Conservation (phyloP, 73 alveolate genomes). For the Effrenium voratum region DNA sequence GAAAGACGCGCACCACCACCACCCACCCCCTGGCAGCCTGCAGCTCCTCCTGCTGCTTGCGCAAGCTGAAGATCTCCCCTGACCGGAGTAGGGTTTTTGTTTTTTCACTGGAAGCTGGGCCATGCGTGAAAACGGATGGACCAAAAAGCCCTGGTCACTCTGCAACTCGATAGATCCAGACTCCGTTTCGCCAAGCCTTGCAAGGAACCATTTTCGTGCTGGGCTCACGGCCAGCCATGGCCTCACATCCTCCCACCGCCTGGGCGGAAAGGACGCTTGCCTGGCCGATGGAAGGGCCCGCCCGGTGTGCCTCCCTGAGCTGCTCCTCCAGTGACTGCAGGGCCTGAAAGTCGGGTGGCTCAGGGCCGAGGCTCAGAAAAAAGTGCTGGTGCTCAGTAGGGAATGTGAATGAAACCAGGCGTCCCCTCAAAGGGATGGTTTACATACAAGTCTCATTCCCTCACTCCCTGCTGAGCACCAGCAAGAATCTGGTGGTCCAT, state of each 20-base stretch:
- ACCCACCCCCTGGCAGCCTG: neutral
- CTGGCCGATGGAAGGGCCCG: too few species aligned
- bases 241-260: neutral
- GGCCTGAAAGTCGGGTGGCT: neutral
- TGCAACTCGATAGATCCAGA: neutral
- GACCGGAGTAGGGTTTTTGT: neutral
- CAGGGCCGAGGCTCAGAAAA: neutral
- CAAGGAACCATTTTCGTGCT: neutral
- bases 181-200: neutral
- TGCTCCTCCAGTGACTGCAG: conserved; percentile 18
- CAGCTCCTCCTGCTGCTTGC: conserved; percentile 23
- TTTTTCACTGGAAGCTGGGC: neutral
- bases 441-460: neutral
- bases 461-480: neutral
- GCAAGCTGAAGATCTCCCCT: conserved; percentile 40
- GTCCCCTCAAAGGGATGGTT: neutral
- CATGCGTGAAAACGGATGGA: neutral
- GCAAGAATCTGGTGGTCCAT: neutral
- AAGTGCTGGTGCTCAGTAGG: neutral
- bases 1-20: neutral
- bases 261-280: too few species aligned
- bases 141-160: neutral
- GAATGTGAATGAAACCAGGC: neutral
- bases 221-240: neutral
- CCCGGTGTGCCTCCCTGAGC: neutral